Evolutionary conservation across 768 basidiomycete species (phyloP), one percentile per base, ranked within the genome.

Genomic region (Trametes cubensis): DNA sequence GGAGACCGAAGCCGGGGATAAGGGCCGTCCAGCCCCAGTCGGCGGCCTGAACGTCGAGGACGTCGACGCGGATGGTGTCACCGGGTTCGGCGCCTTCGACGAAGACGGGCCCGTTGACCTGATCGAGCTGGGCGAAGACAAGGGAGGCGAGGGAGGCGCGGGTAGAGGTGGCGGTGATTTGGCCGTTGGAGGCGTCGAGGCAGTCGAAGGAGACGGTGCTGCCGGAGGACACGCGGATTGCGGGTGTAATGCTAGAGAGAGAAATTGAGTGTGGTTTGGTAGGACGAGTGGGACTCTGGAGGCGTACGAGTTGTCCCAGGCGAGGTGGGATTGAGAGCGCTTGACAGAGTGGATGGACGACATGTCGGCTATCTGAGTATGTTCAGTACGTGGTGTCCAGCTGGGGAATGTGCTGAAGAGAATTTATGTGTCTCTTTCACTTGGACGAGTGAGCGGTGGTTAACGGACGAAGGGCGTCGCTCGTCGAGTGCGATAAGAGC

Each of bases 11-110:
- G 7, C 84, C 84, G 0, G 85, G 83, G 45, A 86, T 80, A 53
- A 83, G 61, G 3, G 76, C 84, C 0, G 85, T 83, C 85, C 85
- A 88, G 51, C 85, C 85, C 85, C 85, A 87, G 8, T 80, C 75
- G 10, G 83, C 84, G 0, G 82, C 77, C 15, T 54, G 55, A 15
- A 86, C 72, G n/a, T 76, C 73, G 41, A 86, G 73, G 51, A 87
- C 78, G 60, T 87, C 85, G 49, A 88, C 75, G 70, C 84, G 81
- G 42, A 87, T 79, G 1, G 82, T 83, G 67, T 87, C 85, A 23
- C 85, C 85, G 2, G 83, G 80, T 18, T 62, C 45, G 4, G 86
- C 86, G 55, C 74, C 78, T 39, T 80, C 74, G 60, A 88, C 75
- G 70, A 76, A 83, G 26, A 85, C 76, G 0, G 85, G 86, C 2